Evolutionary conservation across 2,329 filamentous ascomycete species (phyloP), one percentile per base, ranked within the genome.

Genomic region (Fusarium duplospermum): DNA sequence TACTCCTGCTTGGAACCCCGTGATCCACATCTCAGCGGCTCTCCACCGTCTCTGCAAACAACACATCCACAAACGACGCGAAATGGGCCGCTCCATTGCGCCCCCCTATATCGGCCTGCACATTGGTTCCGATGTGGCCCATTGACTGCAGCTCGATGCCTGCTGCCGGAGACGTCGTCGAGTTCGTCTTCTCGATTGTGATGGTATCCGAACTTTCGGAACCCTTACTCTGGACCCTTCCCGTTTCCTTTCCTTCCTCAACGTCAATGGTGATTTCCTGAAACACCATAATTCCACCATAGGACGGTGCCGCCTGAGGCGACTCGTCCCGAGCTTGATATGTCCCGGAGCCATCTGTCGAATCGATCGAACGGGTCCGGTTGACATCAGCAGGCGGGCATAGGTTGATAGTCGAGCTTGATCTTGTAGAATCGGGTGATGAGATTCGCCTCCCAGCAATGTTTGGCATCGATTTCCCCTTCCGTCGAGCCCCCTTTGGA

Each of bases 211-310:
- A 61, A 7, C 58, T 59, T 14, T 70, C 56, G 22, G 66, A 70
- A 20, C 31, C 60, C 24, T 64, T 56, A 11, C 64, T 64, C 42
- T 69, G 54, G 27, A 62, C 38, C 22, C 66, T 66, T 9, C 36
- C 33, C 29, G 63, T n/a, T 22, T 67, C 69, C 27, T 67, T 67
- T 10, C 66, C 68, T 35, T 76, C 75, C 65, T 82, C 76, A 6
- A 82, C 80, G 42, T 90, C 86, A n/a, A 92, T 86, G 9, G 86
- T 87, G 64, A 92, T 87, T 75, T 92, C 89, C 71, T 90, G 88
- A 27, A 88, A 89, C 8, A 92, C 87, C 83, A 91, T 87, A 77
- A 92, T 92, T 24, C 90, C 89, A 8, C 89, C 89, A 59, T 77
- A 79, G 5, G 76, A 78, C 13, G 76, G 72, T 4, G 69, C 38